These are phyloP conservation scores for Sungouiella blattae DNA, from an alignment of 805 yeast genomes.

Conservation along the genomic window DNA sequence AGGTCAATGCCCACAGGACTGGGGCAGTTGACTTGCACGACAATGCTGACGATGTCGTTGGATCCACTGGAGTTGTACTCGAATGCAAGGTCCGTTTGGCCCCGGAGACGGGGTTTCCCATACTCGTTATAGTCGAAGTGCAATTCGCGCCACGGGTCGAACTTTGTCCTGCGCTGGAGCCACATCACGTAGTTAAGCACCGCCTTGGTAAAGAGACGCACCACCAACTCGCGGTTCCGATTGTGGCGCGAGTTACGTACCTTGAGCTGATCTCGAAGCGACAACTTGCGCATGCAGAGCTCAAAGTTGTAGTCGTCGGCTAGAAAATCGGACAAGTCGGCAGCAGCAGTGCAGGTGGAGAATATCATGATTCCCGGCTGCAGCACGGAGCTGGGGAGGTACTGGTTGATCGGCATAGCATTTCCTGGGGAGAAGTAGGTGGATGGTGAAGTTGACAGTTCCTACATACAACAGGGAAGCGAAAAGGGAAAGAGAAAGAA, in stretches of 20 bases:
- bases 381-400: neutral
- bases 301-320: slow-evolving; percentile 46
- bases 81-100: slow-evolving; percentile 16
- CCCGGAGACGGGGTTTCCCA: slow-evolving; percentile 56
- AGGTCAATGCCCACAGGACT: slow-evolving; percentile 35
- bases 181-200: slow-evolving; percentile 34
- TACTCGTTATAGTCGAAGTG: slow-evolving; percentile 29
- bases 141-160: slow-evolving; percentile 21
- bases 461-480: too few relatives aligned
- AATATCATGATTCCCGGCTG: slow-evolving; percentile 5
- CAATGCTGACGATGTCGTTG: slow-evolving; percentile 45
- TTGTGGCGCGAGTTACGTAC: slow-evolving; percentile 38
- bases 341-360: slow-evolving; percentile 11
- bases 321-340: slow-evolving; percentile 5
- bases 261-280: slow-evolving; percentile 38
- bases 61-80: slow-evolving; percentile 63
- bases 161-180: slow-evolving; percentile 6
- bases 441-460: too few relatives aligned
- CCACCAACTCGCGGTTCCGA: slow-evolving; percentile 36
- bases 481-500: too few relatives aligned
- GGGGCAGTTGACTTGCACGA: slow-evolving; percentile 25
- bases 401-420: neutral
- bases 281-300: slow-evolving; percentile 41
- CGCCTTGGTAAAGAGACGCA: slow-evolving; percentile 42
- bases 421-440: neutral